Evolutionary conservation across 2,329 filamentous ascomycete genomes (phyloP).

Genomic region (Diplodia intermedia): DNA sequence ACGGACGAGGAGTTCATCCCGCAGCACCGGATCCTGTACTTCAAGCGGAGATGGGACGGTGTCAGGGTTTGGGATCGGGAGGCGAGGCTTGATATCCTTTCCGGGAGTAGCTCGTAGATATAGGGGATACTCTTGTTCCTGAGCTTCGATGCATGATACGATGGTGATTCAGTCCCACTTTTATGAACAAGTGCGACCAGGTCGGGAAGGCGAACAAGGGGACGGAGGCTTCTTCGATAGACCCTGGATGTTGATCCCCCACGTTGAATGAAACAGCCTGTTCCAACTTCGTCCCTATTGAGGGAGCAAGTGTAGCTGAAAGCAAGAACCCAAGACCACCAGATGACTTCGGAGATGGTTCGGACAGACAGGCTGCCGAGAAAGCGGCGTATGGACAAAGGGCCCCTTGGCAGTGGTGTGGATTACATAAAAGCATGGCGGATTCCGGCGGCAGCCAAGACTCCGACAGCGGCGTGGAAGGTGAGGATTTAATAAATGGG

Average conservation of each 20-base stretch:
- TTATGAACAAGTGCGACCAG: not conserved
- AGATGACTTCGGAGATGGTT: not conserved
- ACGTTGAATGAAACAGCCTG: not conserved
- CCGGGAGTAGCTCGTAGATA: slow-evolving; percentile 49
- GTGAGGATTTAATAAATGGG: not conserved
- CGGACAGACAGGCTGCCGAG: not conserved
- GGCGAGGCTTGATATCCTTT: slow-evolving; percentile 55
- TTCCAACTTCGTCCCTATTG: not conserved
- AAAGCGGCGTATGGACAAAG: not conserved
- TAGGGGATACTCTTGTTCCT: not conserved
- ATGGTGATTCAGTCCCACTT: not conserved
- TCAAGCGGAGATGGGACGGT: slow-evolving; percentile 39
- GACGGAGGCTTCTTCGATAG: not conserved
- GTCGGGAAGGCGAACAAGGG: not conserved
- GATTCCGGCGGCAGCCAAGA: not conserved
- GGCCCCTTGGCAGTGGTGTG: not conserved
- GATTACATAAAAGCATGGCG: not conserved
- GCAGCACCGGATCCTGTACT: slow-evolving; percentile 51
- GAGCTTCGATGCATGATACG: not conserved
- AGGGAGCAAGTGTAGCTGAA: not conserved
- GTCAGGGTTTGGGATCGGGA: slow-evolving; percentile 60
- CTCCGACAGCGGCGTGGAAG: not conserved
- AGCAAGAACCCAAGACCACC: not conserved
- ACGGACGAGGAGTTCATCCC: slow-evolving; percentile 61
- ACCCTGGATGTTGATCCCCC: not conserved